Conservation (phyloP, 2,329 filamentous ascomycete genomes). For the Pseudocercospora fuligena region DNA sequence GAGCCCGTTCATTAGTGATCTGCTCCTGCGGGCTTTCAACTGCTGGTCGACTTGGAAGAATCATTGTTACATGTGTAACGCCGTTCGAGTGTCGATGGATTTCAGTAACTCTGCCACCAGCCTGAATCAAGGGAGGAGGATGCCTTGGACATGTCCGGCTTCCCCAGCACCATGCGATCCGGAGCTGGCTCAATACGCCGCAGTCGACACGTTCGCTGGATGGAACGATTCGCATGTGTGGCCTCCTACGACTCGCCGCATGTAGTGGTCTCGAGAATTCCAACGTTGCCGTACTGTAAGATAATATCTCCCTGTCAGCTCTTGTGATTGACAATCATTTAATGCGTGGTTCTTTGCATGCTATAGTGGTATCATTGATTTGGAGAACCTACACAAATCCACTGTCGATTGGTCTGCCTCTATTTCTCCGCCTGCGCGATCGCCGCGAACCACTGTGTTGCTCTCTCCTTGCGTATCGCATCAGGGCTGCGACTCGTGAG, state of each 20-base stretch:
- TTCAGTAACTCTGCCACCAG: not conserved
- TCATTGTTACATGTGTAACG: not conserved
- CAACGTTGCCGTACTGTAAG: not conserved
- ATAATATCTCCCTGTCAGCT: not conserved
- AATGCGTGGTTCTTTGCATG: not conserved
- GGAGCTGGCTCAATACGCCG: not conserved
- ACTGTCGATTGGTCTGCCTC: slow-evolving; percentile 1
- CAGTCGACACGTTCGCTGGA: not conserved
- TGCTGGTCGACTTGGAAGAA: not conserved
- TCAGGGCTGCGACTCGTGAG: slow-evolving; percentile 15
- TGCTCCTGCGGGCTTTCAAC: not conserved
- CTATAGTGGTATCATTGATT: not conserved
- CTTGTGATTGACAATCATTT: not conserved
- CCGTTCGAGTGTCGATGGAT: not conserved
- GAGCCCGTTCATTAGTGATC: not conserved
- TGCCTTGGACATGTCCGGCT: not conserved
- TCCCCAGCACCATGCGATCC: not conserved
- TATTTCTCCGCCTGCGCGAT: not conserved
- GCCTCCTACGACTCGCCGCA: not conserved
- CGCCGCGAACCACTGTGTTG: not conserved
- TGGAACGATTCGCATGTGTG: not conserved
- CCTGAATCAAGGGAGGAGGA: not conserved
- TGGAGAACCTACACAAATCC: not conserved
- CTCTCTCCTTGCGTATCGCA: slow-evolving; percentile 5
- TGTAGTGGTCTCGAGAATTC: not conserved